These are phyloP conservation scores for Eutrema heterophyllum DNA, from an alignment of 345 rosid species.

Conservation along the genomic window DNA sequence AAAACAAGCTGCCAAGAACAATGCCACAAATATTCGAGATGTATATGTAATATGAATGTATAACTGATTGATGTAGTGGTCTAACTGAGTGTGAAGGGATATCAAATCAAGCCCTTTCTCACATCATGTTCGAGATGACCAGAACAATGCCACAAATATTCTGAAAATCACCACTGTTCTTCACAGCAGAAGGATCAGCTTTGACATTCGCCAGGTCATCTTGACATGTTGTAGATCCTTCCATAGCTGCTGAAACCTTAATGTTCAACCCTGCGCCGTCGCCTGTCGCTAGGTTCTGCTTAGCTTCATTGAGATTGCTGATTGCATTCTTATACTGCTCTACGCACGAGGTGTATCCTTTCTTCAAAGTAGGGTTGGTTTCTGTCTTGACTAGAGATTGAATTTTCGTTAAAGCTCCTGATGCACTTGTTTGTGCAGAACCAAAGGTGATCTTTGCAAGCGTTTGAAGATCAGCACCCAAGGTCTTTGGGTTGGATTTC, in stretches of 20 bases:
- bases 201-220: neutral
- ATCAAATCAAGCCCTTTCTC: neutral
- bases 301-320: constrained; percentile 20
- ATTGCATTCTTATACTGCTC: constrained; percentile 16
- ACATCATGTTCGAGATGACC: constrained; percentile 30
- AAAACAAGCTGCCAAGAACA: neutral
- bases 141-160: constrained; percentile 26
- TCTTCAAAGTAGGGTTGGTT: constrained; percentile 4
- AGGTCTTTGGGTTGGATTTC: constrained; percentile 16
- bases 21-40: too few species aligned
- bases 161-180: constrained; percentile 26
- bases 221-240: constrained; percentile 19
- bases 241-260: constrained; percentile 30
- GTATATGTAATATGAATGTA: neutral
- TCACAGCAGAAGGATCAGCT: constrained; percentile 6
- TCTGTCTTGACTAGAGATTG: constrained; percentile 2
- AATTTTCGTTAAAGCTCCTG: neutral
- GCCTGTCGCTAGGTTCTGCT: neutral
- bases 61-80: neutral
- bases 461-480: constrained; percentile 1
- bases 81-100: neutral
- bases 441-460: constrained; percentile 16
- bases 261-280: constrained; percentile 18
- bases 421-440: constrained; percentile 24
- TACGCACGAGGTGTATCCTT: constrained; percentile 12